Evolutionary conservation across 768 basidiomycete genomes (phyloP), one percentile per base, ranked within the genome.

Genomic region (Hebeloma cylindrosporum): DNA sequence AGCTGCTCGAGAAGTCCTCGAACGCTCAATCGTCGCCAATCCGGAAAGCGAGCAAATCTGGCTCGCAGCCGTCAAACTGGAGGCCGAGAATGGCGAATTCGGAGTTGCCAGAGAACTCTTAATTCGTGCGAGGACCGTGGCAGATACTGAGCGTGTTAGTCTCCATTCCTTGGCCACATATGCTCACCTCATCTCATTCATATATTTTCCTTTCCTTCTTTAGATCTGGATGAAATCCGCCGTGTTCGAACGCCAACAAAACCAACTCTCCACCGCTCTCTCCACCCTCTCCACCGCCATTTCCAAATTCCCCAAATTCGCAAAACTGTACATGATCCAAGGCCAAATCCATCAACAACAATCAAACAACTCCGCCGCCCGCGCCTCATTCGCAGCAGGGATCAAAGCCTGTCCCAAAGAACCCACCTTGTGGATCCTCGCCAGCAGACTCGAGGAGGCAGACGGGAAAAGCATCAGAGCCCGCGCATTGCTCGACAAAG

Each of bases 141-240:
- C 94, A 0, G 89, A 92, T 56, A 98, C 95, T 1, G 86, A 95
- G 54, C 71, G 93, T 65, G 93, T 92, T 53, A 57, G 83, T 68
- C 17, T 21, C 16, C 20, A 18, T 26, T 35, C 40, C 14, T 27
- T 40, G n/a, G n/a, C n/a, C n/a, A n/a, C n/a, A n/a, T n/a, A n/a
- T 21, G 0, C 29, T 16, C 1, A n/a, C n/a, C 21, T 30, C 33
- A 31, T 49, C 4, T 16, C 47, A 4, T 17, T 54, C 34, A 37
- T 41, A 34, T 40, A 27, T 17, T 20, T 54, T 2, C 28, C 5
- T 31, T 7, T 37, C 14, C 17, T 26, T 22, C 37, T 5, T 7
- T 58, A 95, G 93, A 97, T 99, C 40, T 99, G 95, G 96, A 93
- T 98, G 93, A 98, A 99, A 63, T 93, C 90, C 1, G 93, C 90